phyloP scores from a whole-genome alignment of 169 alveolate species.

The Eimeria maxima region DNA sequence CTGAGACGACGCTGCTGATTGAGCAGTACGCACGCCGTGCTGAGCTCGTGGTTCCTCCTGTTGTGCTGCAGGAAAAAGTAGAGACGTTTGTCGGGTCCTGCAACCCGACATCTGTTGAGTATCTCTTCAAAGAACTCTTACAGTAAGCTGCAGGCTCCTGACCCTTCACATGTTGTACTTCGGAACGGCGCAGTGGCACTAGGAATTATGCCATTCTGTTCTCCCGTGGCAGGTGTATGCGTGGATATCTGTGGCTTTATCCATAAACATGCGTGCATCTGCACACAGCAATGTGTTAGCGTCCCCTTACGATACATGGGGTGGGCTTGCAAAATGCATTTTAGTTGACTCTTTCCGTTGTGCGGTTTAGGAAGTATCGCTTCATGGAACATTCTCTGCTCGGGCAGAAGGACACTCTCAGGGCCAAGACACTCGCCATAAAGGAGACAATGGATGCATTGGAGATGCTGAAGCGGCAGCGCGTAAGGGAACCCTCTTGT shows the following conservation, averaged over 20 bases:
- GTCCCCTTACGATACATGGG: not conserved
- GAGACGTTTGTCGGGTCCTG: constrained; percentile 62
- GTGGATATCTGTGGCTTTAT: not conserved
- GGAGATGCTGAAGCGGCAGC: constrained; percentile 38
- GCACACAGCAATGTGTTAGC: not conserved
- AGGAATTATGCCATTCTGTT: not conserved
- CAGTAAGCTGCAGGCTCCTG: constrained; percentile 4
- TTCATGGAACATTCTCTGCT: constrained; percentile 50
- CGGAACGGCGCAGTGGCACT: not conserved
- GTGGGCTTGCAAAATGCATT: not conserved
- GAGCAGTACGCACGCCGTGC: not conserved
- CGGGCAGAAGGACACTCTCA: constrained; percentile 37
- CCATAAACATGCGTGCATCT: not conserved
- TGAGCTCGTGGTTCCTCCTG: not conserved
- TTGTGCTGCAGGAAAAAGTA: constrained; percentile 50
- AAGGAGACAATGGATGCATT: constrained; percentile 48
- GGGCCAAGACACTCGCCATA: constrained; percentile 60
- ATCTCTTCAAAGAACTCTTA: constrained; percentile 40
- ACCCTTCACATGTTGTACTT: not conserved
- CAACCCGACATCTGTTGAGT: constrained; percentile 40
- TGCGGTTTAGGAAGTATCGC: constrained; percentile 53
- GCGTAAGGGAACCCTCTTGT: not conserved
- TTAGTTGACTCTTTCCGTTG: no score
- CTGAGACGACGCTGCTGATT: not conserved
- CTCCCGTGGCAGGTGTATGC: no score